Base-by-base conservation (phyloP, 176 grass and related monocot species). In the Hyparrhenia diplandra region DNA sequence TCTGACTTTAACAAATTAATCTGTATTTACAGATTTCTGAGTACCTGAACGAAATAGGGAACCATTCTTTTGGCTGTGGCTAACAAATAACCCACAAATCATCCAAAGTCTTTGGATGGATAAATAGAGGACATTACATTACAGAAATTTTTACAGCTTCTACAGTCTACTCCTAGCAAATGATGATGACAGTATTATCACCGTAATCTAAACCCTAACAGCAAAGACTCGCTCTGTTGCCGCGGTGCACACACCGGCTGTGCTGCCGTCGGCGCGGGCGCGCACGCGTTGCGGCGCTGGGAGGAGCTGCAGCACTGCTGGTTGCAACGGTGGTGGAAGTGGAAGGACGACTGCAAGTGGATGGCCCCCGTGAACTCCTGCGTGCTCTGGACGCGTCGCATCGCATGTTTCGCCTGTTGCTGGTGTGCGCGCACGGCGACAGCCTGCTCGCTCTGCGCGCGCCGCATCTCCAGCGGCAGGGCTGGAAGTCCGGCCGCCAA, bases 311-410 rank as follows among this genome's bases (percentile, higher is more conserved):
- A 9, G 57, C 28, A 8, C 31, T 36, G 37, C 7, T 45, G 86
- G 27, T 45, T 74, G 36, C 23, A 17, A 16, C 40, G 13, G 32
- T 70, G 41, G 54, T 76, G 14, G n/a, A n/a, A n/a, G n/a, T n/a
- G n/a, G 64, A 16, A 75, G 28, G 13, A 16, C 64, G 63, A 10
- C 10, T 9, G 24, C 46, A 10, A 12, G 17, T 10, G 47, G 6
- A 4, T 6, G n/a, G 13, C 29, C 14, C 46, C 3, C 5, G 79
- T 57, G 45, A 88, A 40, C 58, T 83, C 58, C 27, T 47, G 58
- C 67, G 67, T 59, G 75, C 87, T 88, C 24, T 75, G 39, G 29
- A 69, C 40, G 51, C 81, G 49, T 13, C 62, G 75, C 69, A 80
- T 20, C 62, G 69, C 18, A 27, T 30, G 54, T 13, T 52, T 18